A percentile compares a stretch with the other conserved stretches of the same genome.
Evolutionary conservation across 163 green algal genomes (phyloP).

Genomic region (Chlamydomonas reinhardtii): DNA sequence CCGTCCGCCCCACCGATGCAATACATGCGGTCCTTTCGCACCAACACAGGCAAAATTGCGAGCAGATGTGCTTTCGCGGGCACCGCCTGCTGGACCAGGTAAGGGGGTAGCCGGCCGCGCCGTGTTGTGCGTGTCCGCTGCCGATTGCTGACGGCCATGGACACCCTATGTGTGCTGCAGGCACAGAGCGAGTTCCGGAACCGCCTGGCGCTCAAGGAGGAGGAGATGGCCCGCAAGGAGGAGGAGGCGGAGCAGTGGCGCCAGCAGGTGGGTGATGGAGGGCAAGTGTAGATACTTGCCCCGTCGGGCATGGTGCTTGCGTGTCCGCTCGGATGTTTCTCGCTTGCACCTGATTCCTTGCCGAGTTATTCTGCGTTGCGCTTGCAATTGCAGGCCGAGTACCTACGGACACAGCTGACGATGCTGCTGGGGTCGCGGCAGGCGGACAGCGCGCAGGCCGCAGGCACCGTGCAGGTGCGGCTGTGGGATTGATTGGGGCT

Average conservation of each 20-base stretch:
- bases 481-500: neutral
- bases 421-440: conserved; percentile 6
- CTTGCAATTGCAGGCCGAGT: conserved; percentile 9
- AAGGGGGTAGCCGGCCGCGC: neutral
- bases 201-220: conserved; percentile 5
- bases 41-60: conserved; percentile 56
- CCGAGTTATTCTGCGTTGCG: too few species aligned
- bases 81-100: conserved; percentile 67
- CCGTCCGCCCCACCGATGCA: too few species aligned
- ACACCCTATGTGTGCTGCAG: neutral
- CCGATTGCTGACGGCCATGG: neutral
- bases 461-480: neutral
- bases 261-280: conserved; percentile 4
- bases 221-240: neutral
- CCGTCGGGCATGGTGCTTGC: too few species aligned
- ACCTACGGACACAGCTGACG: conserved; percentile 16
- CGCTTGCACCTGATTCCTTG: too few species aligned
- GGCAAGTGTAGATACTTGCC: too few species aligned
- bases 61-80: conserved; percentile 62
- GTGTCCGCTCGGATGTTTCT: too few species aligned
- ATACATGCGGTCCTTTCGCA: too few species aligned
- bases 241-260: conserved; percentile 30
- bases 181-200: conserved; percentile 34
- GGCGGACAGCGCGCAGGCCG: neutral
- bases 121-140: too few species aligned